Percentiles rank a stretch among this genome's conserved stretches.
Evolutionary conservation across 2,329 filamentous ascomycete genomes (phyloP).

Genomic region (Hypoxylon rubiginosum): DNA sequence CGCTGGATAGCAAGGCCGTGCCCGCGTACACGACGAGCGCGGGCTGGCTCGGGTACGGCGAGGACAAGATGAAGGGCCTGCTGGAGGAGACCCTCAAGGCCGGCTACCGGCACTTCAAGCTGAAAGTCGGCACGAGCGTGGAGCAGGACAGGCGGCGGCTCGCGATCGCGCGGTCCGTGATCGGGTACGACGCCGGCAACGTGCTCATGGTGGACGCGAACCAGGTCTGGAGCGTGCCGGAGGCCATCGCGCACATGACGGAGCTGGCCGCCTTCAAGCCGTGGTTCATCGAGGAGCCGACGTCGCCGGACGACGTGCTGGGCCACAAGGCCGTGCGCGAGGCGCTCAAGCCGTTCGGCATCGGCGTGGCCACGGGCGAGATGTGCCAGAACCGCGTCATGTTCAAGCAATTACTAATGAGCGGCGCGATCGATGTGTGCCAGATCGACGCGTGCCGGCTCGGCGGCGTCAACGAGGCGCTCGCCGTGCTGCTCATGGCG

Average conservation of each 20-base stretch:
- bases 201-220: slow-evolving; percentile 95
- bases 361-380: slow-evolving; percentile 91
- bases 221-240: slow-evolving; percentile 91
- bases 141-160: slow-evolving; percentile 79
- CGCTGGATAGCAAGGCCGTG: slow-evolving; percentile 79
- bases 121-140: slow-evolving; percentile 85
- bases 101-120: slow-evolving; percentile 89
- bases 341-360: slow-evolving; percentile 78
- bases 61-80: slow-evolving; percentile 85
- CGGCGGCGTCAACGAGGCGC: slow-evolving; percentile 90
- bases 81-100: slow-evolving; percentile 79
- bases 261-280: slow-evolving; percentile 85
- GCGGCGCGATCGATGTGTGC: slow-evolving; percentile 86
- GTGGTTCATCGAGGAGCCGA: slow-evolving; percentile 97
- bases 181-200: slow-evolving; percentile 86
- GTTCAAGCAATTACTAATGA: slow-evolving; percentile 90
- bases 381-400: slow-evolving; percentile 96
- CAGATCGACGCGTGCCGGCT: slow-evolving; percentile 93
- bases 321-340: slow-evolving; percentile 89
- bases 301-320: slow-evolving; percentile 88
- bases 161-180: slow-evolving; percentile 80
- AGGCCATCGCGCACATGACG: slow-evolving; percentile 89
- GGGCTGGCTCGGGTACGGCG: slow-evolving; percentile 91
- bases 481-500: slow-evolving; percentile 90
- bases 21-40: slow-evolving; percentile 92